These are phyloP conservation scores for Cutaneotrichosporon daszewskae DNA, from an alignment of 1,284 basidiomycete species.

Conservation along the genomic window DNA sequence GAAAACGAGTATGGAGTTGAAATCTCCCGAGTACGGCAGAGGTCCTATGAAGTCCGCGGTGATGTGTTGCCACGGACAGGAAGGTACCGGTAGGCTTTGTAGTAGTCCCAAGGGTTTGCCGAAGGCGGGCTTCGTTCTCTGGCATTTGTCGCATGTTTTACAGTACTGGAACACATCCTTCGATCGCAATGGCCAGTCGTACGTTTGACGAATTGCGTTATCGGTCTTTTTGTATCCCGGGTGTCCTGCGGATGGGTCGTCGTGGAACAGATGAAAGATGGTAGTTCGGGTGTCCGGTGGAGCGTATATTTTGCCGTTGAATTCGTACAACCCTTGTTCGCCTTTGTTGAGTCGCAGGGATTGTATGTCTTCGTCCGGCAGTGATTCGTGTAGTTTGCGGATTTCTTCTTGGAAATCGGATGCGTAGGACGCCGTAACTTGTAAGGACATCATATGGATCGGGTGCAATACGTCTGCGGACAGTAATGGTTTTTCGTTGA, in stretches of 20 bases:
- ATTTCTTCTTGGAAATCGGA: too few relatives aligned
- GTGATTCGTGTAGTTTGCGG: too few relatives aligned
- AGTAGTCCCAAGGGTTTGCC: conserved; percentile 43
- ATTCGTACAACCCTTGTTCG: not conserved
- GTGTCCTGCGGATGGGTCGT: conserved; percentile 44
- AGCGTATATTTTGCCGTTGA: not conserved
- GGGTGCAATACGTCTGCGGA: not conserved
- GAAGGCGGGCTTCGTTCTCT: conserved; percentile 44
- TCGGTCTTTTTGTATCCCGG: conserved; percentile 48
- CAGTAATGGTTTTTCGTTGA: not conserved
- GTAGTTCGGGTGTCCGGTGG: conserved; percentile 2
- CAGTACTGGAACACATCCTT: conserved; percentile 28
- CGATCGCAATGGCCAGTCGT: conserved; percentile 26
- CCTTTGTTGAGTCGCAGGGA: too few relatives aligned
- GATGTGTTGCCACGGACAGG: conserved; percentile 25
- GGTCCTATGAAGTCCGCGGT: conserved; percentile 52
- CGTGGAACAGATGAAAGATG: conserved; percentile 27
- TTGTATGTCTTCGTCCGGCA: too few relatives aligned
- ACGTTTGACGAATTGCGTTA: conserved; percentile 23
- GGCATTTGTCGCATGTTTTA: conserved; percentile 46
- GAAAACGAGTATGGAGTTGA: conserved; percentile 48
- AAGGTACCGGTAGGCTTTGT: conserved; percentile 46
- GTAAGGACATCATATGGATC: not conserved
- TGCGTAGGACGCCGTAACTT: not conserved
- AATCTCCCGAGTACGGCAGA: conserved; percentile 47